A percentile compares a stretch with the other conserved stretches of the same genome.
Evolutionary conservation across 73 alveolate species (phyloP).

Genomic region (Stentor roeselii): DNA sequence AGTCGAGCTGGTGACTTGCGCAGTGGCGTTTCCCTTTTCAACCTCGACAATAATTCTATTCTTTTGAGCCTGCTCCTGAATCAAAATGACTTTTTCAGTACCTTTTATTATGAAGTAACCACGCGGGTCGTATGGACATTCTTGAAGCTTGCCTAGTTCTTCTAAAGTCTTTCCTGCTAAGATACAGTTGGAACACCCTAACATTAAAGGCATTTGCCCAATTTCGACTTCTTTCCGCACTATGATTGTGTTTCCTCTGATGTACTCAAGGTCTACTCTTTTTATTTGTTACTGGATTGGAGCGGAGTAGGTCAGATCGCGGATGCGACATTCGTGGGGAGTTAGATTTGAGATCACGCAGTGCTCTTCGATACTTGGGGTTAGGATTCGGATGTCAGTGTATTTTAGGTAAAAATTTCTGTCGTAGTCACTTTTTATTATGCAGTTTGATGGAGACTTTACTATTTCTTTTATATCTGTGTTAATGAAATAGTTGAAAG

Average conservation of each 20-base stretch:
- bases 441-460: slow-evolving; percentile 73
- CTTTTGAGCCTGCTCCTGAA: slow-evolving; percentile 92
- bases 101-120: slow-evolving; percentile 98
- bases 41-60: slow-evolving; percentile 97
- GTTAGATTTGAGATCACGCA: slow-evolving; percentile 43
- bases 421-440: slow-evolving; percentile 66
- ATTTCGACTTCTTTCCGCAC: slow-evolving; percentile 56
- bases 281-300: slow-evolving; percentile 53
- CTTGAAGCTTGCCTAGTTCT: slow-evolving; percentile 73
- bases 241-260: slow-evolving; percentile 58
- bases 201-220: slow-evolving; percentile 95
- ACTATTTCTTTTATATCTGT: slow-evolving; percentile 82
- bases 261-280: slow-evolving; percentile 83
- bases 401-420: slow-evolving; percentile 76
- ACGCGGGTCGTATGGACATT: slow-evolving; percentile 97
- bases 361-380: slow-evolving; percentile 84
- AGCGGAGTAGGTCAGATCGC: slow-evolving; percentile 94
- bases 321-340: slow-evolving; percentile 93
- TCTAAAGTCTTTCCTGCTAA: slow-evolving; percentile 63
- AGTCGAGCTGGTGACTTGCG: slow-evolving; percentile 87
- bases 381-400: slow-evolving; percentile 74
- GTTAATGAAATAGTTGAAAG: slow-evolving; percentile 89
- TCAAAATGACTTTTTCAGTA: slow-evolving; percentile 88
- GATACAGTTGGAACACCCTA: slow-evolving; percentile 88
- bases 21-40: slow-evolving; percentile 78